Conservation (phyloP, 805 yeast species). For the Barnettozyma botsteinii region DNA sequence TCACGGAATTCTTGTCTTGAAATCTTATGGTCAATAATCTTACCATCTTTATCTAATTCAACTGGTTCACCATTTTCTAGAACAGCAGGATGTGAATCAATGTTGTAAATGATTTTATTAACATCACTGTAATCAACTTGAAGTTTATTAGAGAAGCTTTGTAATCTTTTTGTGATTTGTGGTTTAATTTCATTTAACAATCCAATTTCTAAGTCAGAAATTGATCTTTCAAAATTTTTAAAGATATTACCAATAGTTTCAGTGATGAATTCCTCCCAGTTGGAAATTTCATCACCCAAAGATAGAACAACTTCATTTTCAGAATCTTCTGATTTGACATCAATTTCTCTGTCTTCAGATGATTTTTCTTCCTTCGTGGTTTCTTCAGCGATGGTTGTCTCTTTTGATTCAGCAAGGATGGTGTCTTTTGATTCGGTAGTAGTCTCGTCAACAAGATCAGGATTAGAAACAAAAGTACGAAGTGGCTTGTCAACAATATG, state of each 20-base stretch:
- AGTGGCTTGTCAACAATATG: constrained; percentile 1
- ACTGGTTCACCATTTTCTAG: constrained; percentile 29
- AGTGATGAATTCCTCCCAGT: constrained; percentile 32
- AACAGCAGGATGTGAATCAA: constrained; percentile 31
- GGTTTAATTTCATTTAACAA: constrained; percentile 27
- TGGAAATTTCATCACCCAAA: constrained; percentile 31
- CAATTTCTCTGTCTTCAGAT: constrained; percentile 3
- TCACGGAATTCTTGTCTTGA: constrained; percentile 45
- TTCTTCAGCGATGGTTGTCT: constrained; percentile 1
- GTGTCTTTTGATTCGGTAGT: constrained; percentile 5
- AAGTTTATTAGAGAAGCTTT: constrained; percentile 26
- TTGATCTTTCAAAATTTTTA: constrained; percentile 33
- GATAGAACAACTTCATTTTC: constrained; percentile 7
- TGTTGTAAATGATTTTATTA: constrained; percentile 31
- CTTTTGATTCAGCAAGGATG: not conserved
- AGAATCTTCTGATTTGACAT: constrained; percentile 2
- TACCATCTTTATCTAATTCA: constrained; percentile 31
- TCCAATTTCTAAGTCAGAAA: constrained; percentile 26
- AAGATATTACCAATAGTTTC: constrained; percentile 35
- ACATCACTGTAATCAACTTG: constrained; percentile 25
- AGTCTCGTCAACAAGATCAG: constrained; percentile 4
- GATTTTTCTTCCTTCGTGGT: constrained; percentile 3
- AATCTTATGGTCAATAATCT: constrained; percentile 32
- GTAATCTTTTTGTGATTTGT: constrained; percentile 30
- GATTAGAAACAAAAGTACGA: not conserved